A percentile compares a stretch with the other conserved stretches of the same genome.
Conservation (phyloP, 1,139 yeast species). For the Barnettozyma hawaiiensis region DNA sequence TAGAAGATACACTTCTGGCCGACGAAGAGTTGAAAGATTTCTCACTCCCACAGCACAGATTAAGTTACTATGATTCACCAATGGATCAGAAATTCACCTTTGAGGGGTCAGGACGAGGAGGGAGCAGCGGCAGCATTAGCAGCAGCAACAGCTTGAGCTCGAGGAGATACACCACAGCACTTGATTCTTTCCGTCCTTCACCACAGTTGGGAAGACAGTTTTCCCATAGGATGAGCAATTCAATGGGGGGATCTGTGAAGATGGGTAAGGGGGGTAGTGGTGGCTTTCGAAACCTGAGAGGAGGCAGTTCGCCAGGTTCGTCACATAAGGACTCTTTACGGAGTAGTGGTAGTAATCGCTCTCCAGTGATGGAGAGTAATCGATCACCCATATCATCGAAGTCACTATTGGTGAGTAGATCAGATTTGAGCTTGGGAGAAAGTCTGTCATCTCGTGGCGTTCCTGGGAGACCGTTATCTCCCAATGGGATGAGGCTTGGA, state of each 20-base stretch:
- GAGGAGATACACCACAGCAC: neutral
- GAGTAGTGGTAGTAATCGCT: neutral
- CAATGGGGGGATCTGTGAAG: too few species aligned
- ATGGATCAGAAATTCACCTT: neutral
- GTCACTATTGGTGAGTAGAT: neutral
- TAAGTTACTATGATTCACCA: conserved; percentile 6
- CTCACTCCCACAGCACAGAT: conserved; percentile 8
- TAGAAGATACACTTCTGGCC: conserved; percentile 23
- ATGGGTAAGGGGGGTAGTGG: too few species aligned
- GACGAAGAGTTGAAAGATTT: conserved; percentile 21
- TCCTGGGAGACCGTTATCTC: neutral
- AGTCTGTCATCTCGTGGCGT: neutral
- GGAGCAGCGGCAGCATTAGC: too few species aligned
- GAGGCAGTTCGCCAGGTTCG: neutral
- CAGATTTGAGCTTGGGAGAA: neutral
- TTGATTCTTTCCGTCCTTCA: neutral
- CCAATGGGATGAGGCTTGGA: neutral
- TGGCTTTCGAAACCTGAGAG: neutral
- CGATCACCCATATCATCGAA: neutral
- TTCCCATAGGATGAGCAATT: neutral
- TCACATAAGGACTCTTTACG: neutral
- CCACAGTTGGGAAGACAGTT: neutral
- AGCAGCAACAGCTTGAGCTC: neutral
- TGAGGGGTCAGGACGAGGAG: neutral
- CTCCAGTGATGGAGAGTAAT: neutral